Evolutionary conservation across 2,329 filamentous ascomycete genomes (phyloP), one percentile per base, ranked within the genome.

Genomic region (Trichoderma sp.): DNA sequence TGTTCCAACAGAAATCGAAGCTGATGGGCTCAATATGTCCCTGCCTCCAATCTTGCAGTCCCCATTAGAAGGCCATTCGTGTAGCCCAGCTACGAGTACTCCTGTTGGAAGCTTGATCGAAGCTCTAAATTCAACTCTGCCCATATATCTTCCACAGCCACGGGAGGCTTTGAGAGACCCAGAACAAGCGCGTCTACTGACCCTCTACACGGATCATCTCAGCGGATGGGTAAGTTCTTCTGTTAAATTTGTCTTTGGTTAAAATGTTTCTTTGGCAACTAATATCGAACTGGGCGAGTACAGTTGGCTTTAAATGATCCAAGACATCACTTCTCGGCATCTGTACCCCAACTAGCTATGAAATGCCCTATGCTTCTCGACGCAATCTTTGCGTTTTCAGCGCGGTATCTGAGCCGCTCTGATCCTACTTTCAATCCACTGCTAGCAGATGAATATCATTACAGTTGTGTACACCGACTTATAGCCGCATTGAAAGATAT

Each of bases 331-430:
- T 69, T 69, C 40, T 53, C 67, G 5, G 58, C 58, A 8, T 61
- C 47, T 16, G 60, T 69, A 16, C 67, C 67, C 31, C 67, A 69
- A 11, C 21, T 69, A 21, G 67, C 67, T 27, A 69, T 69, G 58
- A 62, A 52, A 56, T 69, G 67, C 8, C 67, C 67, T 21, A 69
- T 69, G 67, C 60, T 69, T 19, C 67, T 64, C 14, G 60, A 69
- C 8, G 67, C 67, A 40, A 66, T 69, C 14, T 56, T 69, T 52
- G 67, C 67, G 43, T 57, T 69, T 21, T 62, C 67, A 35, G 60
- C 67, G 29, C 47, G 60, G 8, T 64, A 61, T 55, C 21, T 58
- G 67, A 66, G 47, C 5, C 67, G 67, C 7, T 43, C 60, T 29
- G 21, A 63, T 19, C 60, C 29, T 21, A n/a, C 52, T 24, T 40